phyloP scores from a whole-genome alignment of 768 basidiomycete species.

The Lentinula raphanica region DNA sequence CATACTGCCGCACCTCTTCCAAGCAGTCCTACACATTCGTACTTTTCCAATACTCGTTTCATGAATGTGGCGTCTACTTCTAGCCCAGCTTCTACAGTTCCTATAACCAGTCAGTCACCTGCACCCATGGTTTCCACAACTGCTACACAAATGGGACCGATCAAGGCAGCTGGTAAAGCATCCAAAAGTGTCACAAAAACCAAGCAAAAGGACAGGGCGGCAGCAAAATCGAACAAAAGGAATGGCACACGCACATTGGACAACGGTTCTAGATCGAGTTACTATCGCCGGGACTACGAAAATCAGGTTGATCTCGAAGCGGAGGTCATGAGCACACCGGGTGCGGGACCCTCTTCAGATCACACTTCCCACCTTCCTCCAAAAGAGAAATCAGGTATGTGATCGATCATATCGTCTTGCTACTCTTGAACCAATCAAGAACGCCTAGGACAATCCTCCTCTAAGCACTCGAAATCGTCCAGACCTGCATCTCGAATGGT shows the following conservation, averaged over 20 bases:
- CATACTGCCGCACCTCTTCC: not conserved
- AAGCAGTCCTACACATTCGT: not conserved
- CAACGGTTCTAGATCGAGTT: constrained; percentile 1
- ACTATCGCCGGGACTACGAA: constrained; percentile 32
- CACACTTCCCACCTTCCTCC: not conserved
- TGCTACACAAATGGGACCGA: not conserved
- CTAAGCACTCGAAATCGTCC: constrained; percentile 3
- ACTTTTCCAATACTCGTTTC: not conserved
- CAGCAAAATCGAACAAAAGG: not conserved
- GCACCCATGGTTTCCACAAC: not conserved
- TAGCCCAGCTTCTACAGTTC: not conserved
- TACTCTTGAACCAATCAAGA: not conserved
- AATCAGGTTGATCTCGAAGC: not conserved
- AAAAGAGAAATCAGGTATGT: not conserved
- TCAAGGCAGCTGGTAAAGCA: not conserved
- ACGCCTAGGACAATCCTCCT: not conserved
- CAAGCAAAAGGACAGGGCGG: not conserved
- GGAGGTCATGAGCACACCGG: not conserved
- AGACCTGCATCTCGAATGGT: constrained; percentile 32
- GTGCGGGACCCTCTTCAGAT: not conserved
- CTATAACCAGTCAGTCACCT: not conserved
- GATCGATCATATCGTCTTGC: not conserved
- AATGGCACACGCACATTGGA: not conserved
- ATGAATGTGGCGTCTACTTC: not conserved
- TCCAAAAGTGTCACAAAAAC: not conserved